A percentile compares a stretch with the other conserved stretches of the same genome.
Conservation (phyloP, 441 rosid genomes). For the Brassica hybrid region DNA sequence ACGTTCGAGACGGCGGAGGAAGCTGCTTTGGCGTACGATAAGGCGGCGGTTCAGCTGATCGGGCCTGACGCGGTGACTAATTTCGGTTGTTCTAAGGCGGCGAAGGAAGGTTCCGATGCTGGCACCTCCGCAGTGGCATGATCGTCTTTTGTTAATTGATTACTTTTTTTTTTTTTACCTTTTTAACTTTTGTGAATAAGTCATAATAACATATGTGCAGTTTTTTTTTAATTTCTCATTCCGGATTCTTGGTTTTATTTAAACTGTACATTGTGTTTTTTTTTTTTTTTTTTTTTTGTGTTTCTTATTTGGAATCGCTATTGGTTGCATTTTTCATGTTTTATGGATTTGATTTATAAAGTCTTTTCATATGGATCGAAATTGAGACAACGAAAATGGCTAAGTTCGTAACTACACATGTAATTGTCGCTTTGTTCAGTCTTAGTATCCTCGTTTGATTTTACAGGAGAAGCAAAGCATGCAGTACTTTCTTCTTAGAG, state of each 20-base stretch:
- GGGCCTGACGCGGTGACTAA: slow-evolving; percentile 90
- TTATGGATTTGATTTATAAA: background rate
- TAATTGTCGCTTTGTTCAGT: background rate
- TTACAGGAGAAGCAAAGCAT: too few relatives aligned
- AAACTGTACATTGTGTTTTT: slow-evolving; percentile 15
- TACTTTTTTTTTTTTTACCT: too few relatives aligned
- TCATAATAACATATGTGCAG: slow-evolving; percentile 10
- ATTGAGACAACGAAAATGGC: background rate
- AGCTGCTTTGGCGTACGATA: slow-evolving; percentile 90
- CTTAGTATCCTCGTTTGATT: background rate
- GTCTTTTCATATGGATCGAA: background rate
- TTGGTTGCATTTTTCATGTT: background rate
- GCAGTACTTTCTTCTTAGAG: too few relatives aligned
- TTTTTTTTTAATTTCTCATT: slow-evolving; percentile 6
- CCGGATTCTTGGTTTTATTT: slow-evolving; percentile 13
- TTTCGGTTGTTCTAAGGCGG: slow-evolving; percentile 42
- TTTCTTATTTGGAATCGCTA: background rate
- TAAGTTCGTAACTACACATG: too few relatives aligned
- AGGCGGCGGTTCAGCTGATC: slow-evolving; percentile 81
- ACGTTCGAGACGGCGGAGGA: slow-evolving; percentile 93
- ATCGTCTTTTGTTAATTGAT: slow-evolving; percentile 34
- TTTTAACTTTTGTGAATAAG: slow-evolving; percentile 18
- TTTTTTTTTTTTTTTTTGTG: slow-evolving; percentile 1
- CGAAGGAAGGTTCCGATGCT: slow-evolving; percentile 27
- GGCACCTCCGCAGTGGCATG: background rate